These are phyloP conservation scores for Cynara cardunculus DNA, from an alignment of 129 eudicot genomes.

Conservation along the genomic window DNA sequence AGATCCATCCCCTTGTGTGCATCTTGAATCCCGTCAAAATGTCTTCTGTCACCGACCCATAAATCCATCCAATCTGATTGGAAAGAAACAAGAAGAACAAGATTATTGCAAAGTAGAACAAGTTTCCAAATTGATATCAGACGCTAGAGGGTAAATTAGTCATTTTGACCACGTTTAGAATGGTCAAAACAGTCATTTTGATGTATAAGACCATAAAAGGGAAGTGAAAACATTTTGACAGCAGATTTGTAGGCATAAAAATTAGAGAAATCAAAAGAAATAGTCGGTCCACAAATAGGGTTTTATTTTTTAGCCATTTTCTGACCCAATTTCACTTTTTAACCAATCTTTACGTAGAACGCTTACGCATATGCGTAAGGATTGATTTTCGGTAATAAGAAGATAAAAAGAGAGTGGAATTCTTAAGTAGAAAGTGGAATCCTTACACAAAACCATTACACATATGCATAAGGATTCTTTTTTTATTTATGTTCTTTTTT, in stretches of 20 bases:
- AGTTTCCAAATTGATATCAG: neutral
- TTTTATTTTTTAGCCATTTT: too few species aligned
- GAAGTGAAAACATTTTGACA: neutral
- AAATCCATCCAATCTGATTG: slow-evolving; percentile 81
- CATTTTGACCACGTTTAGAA: neutral
- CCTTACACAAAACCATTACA: too few species aligned
- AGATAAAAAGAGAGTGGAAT: too few species aligned
- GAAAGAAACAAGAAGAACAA: neutral
- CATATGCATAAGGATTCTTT: too few species aligned
- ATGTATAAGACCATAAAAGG: neutral
- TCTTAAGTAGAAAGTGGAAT: too few species aligned
- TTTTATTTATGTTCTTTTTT: too few species aligned
- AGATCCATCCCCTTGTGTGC: slow-evolving; percentile 89
- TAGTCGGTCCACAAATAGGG: too few species aligned
- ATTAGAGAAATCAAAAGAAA: too few species aligned
- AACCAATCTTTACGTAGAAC: too few species aligned
- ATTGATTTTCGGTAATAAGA: too few species aligned
- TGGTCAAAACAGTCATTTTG: neutral
- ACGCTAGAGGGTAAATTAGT: neutral
- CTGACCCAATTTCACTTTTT: too few species aligned
- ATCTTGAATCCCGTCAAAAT: slow-evolving; percentile 85
- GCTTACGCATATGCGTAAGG: too few species aligned
- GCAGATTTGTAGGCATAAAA: neutral
- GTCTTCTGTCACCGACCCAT: slow-evolving; percentile 86
- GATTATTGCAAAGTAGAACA: neutral